These are phyloP conservation scores for Nakazawaea molendinolei DNA, from an alignment of 805 yeast species.

Conservation along the genomic window DNA sequence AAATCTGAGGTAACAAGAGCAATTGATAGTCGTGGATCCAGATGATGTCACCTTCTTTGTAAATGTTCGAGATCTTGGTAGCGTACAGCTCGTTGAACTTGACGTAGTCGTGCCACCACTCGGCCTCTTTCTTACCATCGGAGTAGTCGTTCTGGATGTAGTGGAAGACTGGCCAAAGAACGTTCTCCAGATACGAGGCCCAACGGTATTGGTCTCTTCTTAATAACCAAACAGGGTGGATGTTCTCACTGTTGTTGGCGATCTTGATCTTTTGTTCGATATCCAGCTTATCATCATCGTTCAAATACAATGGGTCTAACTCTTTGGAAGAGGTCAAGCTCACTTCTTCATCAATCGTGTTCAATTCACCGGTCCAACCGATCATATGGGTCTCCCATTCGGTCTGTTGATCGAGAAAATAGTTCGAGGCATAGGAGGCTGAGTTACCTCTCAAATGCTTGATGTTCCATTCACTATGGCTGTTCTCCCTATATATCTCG, in stretches of 20 bases:
- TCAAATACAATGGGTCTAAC: slow-evolving; percentile 53
- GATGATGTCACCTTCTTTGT: slow-evolving; percentile 82
- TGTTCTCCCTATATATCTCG: slow-evolving; percentile 40
- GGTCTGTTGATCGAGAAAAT: slow-evolving; percentile 54
- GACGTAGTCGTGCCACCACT: slow-evolving; percentile 83
- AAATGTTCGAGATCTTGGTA: slow-evolving; percentile 62
- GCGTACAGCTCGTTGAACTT: slow-evolving; percentile 88
- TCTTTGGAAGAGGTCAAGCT: slow-evolving; percentile 12
- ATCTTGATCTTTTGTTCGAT: slow-evolving; percentile 41
- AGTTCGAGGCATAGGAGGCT: slow-evolving; percentile 73
- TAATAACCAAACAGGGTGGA: slow-evolving; percentile 87
- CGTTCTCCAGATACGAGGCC: slow-evolving; percentile 86
- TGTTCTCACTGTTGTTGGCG: slow-evolving; percentile 39
- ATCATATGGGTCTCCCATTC: slow-evolving; percentile 85
- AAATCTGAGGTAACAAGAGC: slow-evolving; percentile 71
- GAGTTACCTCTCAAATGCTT: slow-evolving; percentile 73
- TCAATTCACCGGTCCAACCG: slow-evolving; percentile 94
- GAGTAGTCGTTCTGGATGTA: slow-evolving; percentile 77
- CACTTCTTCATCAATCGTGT: slow-evolving; percentile 17
- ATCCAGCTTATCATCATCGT: slow-evolving; percentile 44
- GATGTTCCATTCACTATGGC: slow-evolving; percentile 44
- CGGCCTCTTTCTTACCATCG: slow-evolving; percentile 61
- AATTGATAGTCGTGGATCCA: slow-evolving; percentile 92
- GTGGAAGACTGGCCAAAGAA: slow-evolving; percentile 92
- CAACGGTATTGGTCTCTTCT: slow-evolving; percentile 75